Conservation (phyloP, 1,284 basidiomycete species). For the Takashimella koratensis region DNA sequence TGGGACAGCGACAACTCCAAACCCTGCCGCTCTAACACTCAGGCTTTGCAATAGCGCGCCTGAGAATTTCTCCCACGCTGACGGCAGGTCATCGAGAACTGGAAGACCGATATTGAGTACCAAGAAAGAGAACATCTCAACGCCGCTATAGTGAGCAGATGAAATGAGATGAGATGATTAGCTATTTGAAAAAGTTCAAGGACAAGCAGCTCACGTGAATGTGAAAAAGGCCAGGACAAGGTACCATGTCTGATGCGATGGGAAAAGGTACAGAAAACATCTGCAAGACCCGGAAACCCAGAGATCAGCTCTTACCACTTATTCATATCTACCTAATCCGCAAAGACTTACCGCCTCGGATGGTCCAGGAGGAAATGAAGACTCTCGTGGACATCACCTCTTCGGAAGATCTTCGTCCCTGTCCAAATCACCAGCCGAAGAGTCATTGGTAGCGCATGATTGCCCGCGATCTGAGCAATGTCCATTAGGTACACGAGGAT, state of each 20-base stretch:
- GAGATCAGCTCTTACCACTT: neutral
- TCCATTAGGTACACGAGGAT: constrained; percentile 71
- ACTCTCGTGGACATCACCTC: constrained; percentile 63
- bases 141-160: constrained; percentile 38
- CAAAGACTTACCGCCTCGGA: constrained; percentile 54
- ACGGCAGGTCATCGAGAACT: constrained; percentile 64
- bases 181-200: neutral
- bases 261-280: constrained; percentile 93
- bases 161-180: too few relatives aligned
- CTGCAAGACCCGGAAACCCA: neutral
- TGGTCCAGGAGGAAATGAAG: constrained; percentile 91
- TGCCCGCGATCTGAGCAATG: constrained; percentile 44
- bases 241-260: constrained; percentile 93
- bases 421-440: constrained; percentile 63
- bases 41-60: constrained; percentile 67
- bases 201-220: constrained; percentile 57
- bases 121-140: constrained; percentile 85
- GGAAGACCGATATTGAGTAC: constrained; percentile 81
- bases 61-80: constrained; percentile 59
- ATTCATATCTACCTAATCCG: too few relatives aligned
- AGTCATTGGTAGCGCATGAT: neutral
- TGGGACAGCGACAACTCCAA: constrained; percentile 68
- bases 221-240: constrained; percentile 63
- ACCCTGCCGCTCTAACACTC: constrained; percentile 83
- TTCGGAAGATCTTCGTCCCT: neutral